phyloP scores from a whole-genome alignment of 2,329 filamentous ascomycete species.

The Periglandula ipomoeae region DNA sequence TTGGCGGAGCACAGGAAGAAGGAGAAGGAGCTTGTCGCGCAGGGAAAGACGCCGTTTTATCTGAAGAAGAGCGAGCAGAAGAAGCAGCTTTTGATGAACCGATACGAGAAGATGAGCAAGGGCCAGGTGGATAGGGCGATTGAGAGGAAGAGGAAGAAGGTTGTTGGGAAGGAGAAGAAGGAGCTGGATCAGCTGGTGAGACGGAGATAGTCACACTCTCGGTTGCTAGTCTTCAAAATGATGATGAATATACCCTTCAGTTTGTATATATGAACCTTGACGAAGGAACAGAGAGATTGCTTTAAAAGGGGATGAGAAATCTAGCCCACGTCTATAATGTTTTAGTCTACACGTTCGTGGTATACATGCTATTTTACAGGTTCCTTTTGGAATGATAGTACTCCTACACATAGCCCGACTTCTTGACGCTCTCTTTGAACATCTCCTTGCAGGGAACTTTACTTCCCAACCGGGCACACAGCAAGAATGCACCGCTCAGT shows the following conservation, averaged over 20 bases:
- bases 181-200: conserved; percentile 41
- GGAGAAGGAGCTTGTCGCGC: conserved; percentile 75
- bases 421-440: conserved; percentile 52
- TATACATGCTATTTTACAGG: too few species aligned
- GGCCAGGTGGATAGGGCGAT: conserved; percentile 77
- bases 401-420: conserved; percentile 22
- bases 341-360: too few species aligned
- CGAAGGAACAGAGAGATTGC: too few species aligned
- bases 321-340: too few species aligned
- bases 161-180: conserved; percentile 75
- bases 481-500: conserved; percentile 84
- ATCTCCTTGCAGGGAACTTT: conserved; percentile 71
- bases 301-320: too few species aligned
- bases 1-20: conserved; percentile 66
- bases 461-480: conserved; percentile 81
- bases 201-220: conserved; percentile 5
- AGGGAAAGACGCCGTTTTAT: conserved; percentile 90
- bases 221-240: too few species aligned
- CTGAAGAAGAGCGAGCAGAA: conserved; percentile 89
- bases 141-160: conserved; percentile 84
- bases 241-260: too few species aligned
- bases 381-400: too few species aligned
- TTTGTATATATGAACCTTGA: too few species aligned
- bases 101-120: conserved; percentile 75
- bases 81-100: conserved; percentile 70